Base-by-base conservation (phyloP, 2,329 filamentous ascomycete genomes). In the Parastagonospora nodorum region DNA sequence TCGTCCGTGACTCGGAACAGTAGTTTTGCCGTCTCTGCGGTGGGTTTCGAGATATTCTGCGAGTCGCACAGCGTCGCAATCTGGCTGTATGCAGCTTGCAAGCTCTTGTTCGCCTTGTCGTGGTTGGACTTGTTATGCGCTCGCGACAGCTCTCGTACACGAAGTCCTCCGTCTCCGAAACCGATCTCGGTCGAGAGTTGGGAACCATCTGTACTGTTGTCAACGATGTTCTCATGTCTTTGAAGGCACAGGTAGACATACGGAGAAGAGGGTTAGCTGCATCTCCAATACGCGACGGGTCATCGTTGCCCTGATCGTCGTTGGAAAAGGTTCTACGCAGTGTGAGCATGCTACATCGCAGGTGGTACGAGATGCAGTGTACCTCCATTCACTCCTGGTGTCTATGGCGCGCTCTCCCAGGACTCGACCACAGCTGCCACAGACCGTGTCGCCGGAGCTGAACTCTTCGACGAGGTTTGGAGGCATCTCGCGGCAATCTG, bases 221-320 rank as follows among this genome's bases (percentile, higher is more conserved):
- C 19, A 24, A 24, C 5, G 19, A 24, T 5, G 19, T 24, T 24
- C 19, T 24, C 19, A 24, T 24, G 19, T 5, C 19, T 24, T 24
- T 24, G 19, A 5, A 3, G 5, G 3, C 19, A 24, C 19, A 24
- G 5, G 5, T 24, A 24, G 19, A 24, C 19, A 24, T 24, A 24
- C 19, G 92, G 50, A 96, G 83, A 37, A 99, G 86, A 46, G 90
- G 88, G 69, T 97, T 97, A 53, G 88, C 88, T 5, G 89, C 90
- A 64, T 97, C 94, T 79, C 94, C 94, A 60, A 99, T 93, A 91
- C 94, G 94, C 51, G 92, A 97, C 4, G 95, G 94, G 63, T 99
- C 94, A 65, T 97, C 95, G 68, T 90, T 92, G 68, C 90, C 91
- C 74, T 96, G 91, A 72, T 99, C 95, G 69, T 99, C 94, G 72